phyloP scores from a whole-genome alignment of 352 stramenopile genomes.

The Globisporangium iwayamae region DNA sequence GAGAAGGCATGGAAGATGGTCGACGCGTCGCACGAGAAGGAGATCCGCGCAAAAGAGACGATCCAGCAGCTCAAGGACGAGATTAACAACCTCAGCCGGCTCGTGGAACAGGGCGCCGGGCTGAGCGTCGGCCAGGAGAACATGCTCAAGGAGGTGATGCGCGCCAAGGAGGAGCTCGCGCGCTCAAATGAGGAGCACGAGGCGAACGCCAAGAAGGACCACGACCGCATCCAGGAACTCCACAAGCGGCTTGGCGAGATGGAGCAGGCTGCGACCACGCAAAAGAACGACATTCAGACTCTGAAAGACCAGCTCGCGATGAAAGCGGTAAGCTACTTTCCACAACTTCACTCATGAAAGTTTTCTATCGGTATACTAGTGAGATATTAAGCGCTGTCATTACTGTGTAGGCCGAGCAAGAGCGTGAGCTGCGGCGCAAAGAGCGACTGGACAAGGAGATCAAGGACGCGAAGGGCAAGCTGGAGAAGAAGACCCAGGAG shows the following conservation, averaged over 20 bases:
- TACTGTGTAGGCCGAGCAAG: conserved; percentile 70
- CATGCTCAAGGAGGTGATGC: conserved; percentile 90
- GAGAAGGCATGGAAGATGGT: conserved; percentile 95
- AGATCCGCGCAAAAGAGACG: conserved; percentile 92
- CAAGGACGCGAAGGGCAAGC: conserved; percentile 84
- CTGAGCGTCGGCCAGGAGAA: conserved; percentile 92
- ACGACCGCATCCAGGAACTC: conserved; percentile 77
- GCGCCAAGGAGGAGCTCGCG: conserved; percentile 87
- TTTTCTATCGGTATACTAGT: background rate
- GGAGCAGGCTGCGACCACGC: conserved; percentile 41
- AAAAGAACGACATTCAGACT: conserved; percentile 77
- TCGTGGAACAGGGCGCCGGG: conserved; percentile 93
- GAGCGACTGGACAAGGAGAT: conserved; percentile 93
- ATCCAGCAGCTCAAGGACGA: conserved; percentile 96
- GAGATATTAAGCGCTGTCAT: conserved; percentile 22
- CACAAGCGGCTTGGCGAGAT: conserved; percentile 67
- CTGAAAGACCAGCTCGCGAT: conserved; percentile 86
- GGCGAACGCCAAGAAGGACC: conserved; percentile 74
- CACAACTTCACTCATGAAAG: conserved; percentile 5
- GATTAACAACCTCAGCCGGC: conserved; percentile 92
- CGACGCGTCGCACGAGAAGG: conserved; percentile 93
- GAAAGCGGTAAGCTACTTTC: conserved; percentile 39
- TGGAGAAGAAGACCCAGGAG: conserved; percentile 84
- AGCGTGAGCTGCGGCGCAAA: conserved; percentile 84
- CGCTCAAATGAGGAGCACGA: conserved; percentile 85